Evolutionary conservation across 306 rosid genomes (phyloP).

Genomic region (Heteromeles arbutifolia): DNA sequence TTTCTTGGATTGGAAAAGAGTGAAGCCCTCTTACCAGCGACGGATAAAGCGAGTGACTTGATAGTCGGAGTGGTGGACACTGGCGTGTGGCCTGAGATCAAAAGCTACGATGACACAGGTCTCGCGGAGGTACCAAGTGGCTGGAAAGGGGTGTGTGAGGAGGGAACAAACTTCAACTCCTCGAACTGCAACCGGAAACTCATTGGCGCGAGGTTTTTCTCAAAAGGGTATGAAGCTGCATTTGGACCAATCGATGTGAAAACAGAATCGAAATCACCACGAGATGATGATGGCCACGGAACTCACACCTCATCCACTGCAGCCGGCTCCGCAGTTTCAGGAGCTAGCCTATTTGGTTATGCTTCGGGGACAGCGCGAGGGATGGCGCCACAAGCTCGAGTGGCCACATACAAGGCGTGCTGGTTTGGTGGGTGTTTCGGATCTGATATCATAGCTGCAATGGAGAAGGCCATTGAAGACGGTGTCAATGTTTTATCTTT

Average conservation of each 20-base stretch:
- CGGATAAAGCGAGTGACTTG: conserved; percentile 38
- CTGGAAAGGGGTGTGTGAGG: conserved; percentile 86
- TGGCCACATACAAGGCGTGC: conserved; percentile 79
- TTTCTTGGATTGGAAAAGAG: conserved; percentile 61
- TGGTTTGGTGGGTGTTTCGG: conserved; percentile 66
- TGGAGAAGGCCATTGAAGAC: conserved; percentile 76
- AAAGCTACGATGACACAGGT: conserved; percentile 59
- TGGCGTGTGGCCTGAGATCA: conserved; percentile 83
- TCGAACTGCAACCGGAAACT: conserved; percentile 73
- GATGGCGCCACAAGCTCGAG: conserved; percentile 72
- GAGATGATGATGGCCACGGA: conserved; percentile 90
- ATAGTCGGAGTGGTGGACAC: conserved; percentile 74
- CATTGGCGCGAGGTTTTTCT: conserved; percentile 76
- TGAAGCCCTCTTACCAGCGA: conserved; percentile 14
- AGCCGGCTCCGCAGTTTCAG: conserved; percentile 60
- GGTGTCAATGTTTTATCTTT: conserved; percentile 69
- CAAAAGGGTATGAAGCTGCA: conserved; percentile 56
- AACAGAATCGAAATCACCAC: conserved; percentile 68
- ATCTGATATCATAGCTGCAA: conserved; percentile 66
- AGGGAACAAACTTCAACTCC: conserved; percentile 50
- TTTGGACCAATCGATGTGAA: conserved; percentile 43
- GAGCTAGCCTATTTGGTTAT: conserved; percentile 68
- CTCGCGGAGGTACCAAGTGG: conserved; percentile 49
- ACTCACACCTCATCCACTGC: conserved; percentile 89
- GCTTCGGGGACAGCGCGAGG: conserved; percentile 88